Base-by-base conservation (phyloP, 208 protist species). In the Leishmania tarentolae region DNA sequence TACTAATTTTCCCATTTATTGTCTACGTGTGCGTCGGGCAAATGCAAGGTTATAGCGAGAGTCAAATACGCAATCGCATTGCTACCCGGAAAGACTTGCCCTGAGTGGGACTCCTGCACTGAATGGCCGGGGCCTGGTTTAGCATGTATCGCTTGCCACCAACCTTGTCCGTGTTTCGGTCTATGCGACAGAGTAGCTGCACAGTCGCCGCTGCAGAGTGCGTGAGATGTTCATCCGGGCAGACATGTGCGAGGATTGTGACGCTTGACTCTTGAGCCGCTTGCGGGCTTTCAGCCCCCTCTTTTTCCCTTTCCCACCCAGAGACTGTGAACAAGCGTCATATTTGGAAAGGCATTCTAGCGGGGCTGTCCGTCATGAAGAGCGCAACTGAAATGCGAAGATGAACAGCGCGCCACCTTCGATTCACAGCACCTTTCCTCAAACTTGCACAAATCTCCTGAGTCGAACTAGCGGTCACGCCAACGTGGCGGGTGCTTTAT, bases 1-100 rank as follows among this genome's bases (percentile, higher is more conserved):
- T 96, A 0, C 57, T 93, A 68, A 28, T 96, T 15, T 90, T 96
- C 78, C 93, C 93, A 0, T 96, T 96, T 59, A 81, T 87, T 31
- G 37, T 94, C 3, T 97, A 92, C 74, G 44, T 94, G 9, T 95
- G 90, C 75, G 76, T 83, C 63, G 93, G 90, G 8, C 84, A 76
- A 50, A 94, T 94, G 93, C 84, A 91, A 24, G 78, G 74, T 61
- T 96, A 96, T 77, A 77, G 82, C 7, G 82, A 87, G 4, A 76
- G 88, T 17, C 90, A 88, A 31, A 89, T 96, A 52, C 73, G 76
- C 31, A 78, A 90, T 52, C 75, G 80, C 42, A 69, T 95, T 21
- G 71, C 73, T 0, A 42, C 3, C 31, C 63, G 61, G 35, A 63
- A 52, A 56, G 44, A 61, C 46, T 13, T 46, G 9, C 47, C 63